phyloP scores from a whole-genome alignment of 2,329 filamentous ascomycete species.

The Fusarium nanum region DNA sequence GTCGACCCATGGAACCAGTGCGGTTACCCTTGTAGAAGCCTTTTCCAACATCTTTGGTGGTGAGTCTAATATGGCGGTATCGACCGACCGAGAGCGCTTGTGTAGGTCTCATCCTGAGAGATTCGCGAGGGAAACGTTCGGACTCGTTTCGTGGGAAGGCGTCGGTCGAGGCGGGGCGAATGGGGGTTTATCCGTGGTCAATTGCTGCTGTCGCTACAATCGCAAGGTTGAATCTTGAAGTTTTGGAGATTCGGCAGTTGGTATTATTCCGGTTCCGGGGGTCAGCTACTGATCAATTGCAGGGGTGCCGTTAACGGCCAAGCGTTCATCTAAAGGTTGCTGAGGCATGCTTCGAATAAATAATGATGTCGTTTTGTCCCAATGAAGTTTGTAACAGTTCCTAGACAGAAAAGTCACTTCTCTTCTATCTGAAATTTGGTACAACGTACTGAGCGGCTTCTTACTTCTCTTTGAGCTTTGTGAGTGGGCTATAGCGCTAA shows the following conservation, averaged over 20 bases:
- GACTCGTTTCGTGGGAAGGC: background rate
- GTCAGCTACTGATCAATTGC: conserved; percentile 26
- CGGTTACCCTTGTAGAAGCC: conserved; percentile 98
- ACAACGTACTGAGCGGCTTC: too few relatives aligned
- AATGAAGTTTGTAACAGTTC: background rate
- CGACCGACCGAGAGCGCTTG: conserved; percentile 72
- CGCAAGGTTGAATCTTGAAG: conserved; percentile 36
- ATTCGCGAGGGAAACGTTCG: background rate
- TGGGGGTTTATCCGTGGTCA: conserved; percentile 18
- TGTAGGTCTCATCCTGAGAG: conserved; percentile 72
- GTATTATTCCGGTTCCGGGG: conserved; percentile 50
- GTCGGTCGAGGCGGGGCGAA: conserved; percentile 12
- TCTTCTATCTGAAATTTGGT: background rate
- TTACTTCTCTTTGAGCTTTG: conserved; percentile 25
- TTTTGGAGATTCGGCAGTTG: conserved; percentile 35
- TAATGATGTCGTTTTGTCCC: conserved; percentile 4
- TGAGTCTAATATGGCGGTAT: conserved; percentile 81
- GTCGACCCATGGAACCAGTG: conserved; percentile 85
- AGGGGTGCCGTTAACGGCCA: conserved; percentile 29
- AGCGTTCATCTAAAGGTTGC: conserved; percentile 1
- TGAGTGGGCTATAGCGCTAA: conserved; percentile 43
- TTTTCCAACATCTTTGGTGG: conserved; percentile 91
- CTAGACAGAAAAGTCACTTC: background rate
- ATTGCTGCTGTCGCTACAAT: conserved; percentile 13
- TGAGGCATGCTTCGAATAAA: background rate